These are phyloP conservation scores for Aureobasidium sp. DNA, from an alignment of 2,329 filamentous ascomycete species.

Conservation along the genomic window DNA sequence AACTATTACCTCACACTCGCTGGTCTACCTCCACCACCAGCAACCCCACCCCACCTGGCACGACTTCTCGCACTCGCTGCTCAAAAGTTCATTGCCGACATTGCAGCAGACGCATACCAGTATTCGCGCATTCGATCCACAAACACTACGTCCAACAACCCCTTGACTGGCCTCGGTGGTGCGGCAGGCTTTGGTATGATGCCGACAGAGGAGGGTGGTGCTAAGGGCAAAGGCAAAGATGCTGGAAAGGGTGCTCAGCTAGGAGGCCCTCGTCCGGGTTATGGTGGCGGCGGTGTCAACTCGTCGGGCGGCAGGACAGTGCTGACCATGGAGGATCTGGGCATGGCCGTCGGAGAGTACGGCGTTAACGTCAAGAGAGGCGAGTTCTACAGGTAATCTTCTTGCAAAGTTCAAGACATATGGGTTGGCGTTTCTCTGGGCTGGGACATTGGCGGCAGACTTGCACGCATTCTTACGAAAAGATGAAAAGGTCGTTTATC, in stretches of 20 bases:
- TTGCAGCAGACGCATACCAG: conserved; percentile 95
- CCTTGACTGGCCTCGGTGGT: conserved; percentile 77
- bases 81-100: conserved; percentile 97
- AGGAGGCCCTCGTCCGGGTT: conserved; percentile 41
- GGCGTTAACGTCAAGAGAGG: conserved; percentile 95
- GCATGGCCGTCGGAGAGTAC: conserved; percentile 97
- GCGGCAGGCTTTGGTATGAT: conserved; percentile 61
- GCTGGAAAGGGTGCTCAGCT: conserved; percentile 32
- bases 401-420: neutral
- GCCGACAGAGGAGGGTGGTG: conserved; percentile 41
- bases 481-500: conserved; percentile 3
- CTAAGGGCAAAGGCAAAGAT: conserved; percentile 36
- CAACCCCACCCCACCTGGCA: conserved; percentile 82
- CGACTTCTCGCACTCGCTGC: conserved; percentile 94
- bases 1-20: conserved; percentile 97
- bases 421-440: neutral
- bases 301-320: conserved; percentile 87
- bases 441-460: neutral
- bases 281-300: conserved; percentile 80
- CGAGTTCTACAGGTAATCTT: conserved; percentile 80
- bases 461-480: conserved; percentile 2
- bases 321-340: conserved; percentile 95
- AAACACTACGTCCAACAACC: conserved; percentile 82
- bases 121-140: conserved; percentile 94
- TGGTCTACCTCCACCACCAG: conserved; percentile 83